Conservation (phyloP, 2,329 filamentous ascomycete species). For the Aspergillus carbonarius region DNA sequence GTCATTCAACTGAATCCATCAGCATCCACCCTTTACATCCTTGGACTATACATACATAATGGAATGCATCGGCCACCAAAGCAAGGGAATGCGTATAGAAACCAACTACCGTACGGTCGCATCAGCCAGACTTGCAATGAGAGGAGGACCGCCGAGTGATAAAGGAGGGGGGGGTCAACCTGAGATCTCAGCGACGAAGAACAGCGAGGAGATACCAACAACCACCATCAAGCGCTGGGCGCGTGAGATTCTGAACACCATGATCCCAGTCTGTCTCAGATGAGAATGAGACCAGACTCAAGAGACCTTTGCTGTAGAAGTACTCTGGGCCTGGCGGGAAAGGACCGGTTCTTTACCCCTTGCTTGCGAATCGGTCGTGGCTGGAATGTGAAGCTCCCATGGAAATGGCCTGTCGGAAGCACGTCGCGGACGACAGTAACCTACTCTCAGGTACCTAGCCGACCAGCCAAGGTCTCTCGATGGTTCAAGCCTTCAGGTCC, state of each 20-base stretch:
- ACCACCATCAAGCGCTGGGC: conserved; percentile 31
- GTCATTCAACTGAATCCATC: conserved; percentile 62
- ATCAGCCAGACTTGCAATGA: background rate
- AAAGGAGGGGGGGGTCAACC: conserved; percentile 16
- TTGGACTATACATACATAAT: conserved; percentile 52
- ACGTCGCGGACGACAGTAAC: background rate
- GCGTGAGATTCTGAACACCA: conserved; percentile 29
- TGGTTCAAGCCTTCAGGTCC: background rate
- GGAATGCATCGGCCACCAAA: conserved; percentile 74
- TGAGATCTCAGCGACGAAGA: conserved; percentile 35
- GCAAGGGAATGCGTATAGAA: conserved; percentile 71
- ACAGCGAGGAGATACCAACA: conserved; percentile 32
- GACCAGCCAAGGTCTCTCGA: background rate
- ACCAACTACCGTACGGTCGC: conserved; percentile 51
- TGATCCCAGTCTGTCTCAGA: conserved; percentile 8
- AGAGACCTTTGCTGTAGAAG: background rate
- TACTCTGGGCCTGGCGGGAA: background rate
- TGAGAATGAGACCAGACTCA: background rate
- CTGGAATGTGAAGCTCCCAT: conserved; percentile 4
- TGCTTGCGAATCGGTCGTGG: conserved; percentile 9
- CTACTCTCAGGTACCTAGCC: background rate
- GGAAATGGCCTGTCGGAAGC: background rate
- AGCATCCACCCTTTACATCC: conserved; percentile 2
- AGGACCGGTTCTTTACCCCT: background rate
- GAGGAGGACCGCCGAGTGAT: background rate